Evolutionary conservation across 495 filamentous ascomycete genomes (phyloP).

Genomic region (Bacidia rubella): DNA sequence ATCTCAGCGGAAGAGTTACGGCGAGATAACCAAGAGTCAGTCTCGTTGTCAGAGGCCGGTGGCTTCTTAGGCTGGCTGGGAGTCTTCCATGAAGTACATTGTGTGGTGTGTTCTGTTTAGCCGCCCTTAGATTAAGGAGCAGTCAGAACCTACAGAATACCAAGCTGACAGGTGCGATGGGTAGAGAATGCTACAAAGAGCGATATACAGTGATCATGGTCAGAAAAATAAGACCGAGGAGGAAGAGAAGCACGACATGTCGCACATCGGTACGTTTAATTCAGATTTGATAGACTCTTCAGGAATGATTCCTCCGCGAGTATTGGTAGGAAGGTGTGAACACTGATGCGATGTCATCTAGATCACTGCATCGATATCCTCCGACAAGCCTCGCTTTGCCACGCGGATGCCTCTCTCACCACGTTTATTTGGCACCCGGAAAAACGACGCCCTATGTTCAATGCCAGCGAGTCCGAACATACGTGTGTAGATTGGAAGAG

Average conservation of each 20-base stretch:
- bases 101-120: slow-evolving; percentile 12
- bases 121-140: not conserved
- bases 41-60: slow-evolving; percentile 17
- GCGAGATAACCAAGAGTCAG: slow-evolving; percentile 16
- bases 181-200: slow-evolving; percentile 13
- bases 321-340: too few relatives aligned
- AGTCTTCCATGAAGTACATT: slow-evolving; percentile 26
- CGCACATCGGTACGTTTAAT: slow-evolving; percentile 5
- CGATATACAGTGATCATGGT: slow-evolving; percentile 12
- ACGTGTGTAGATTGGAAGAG: slow-evolving; percentile 14
- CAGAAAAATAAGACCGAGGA: not conserved
- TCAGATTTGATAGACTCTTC: too few relatives aligned
- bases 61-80: slow-evolving; percentile 23
- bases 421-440: slow-evolving; percentile 13
- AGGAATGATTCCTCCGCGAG: too few relatives aligned
- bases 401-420: slow-evolving; percentile 12
- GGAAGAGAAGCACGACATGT: slow-evolving; percentile 4
- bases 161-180: not conserved
- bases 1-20: slow-evolving; percentile 19
- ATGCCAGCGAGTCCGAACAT: slow-evolving; percentile 11
- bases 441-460: slow-evolving; percentile 8
- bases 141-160: not conserved
- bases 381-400: slow-evolving; percentile 13
- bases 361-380: slow-evolving; percentile 19
- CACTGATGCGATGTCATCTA: too few relatives aligned